Conservation (phyloP, 768 basidiomycete species). For the Hygrocybe punicea region DNA sequence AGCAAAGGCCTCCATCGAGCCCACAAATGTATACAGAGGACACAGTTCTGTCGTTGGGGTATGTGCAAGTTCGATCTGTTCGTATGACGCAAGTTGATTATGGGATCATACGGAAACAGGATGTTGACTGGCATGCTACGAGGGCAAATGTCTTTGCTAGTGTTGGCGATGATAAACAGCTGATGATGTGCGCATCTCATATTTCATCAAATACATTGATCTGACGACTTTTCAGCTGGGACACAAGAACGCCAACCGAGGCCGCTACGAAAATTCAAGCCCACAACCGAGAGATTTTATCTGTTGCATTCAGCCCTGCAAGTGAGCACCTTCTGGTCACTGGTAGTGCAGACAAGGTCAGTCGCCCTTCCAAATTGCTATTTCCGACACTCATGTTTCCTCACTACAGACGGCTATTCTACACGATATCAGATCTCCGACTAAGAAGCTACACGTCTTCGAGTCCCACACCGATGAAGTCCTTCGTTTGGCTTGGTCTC, state of each 20-base stretch:
- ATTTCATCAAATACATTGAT: neutral
- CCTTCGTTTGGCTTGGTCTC: constrained; percentile 92
- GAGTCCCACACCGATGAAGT: constrained; percentile 94
- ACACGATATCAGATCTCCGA: constrained; percentile 79
- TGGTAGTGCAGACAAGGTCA: constrained; percentile 90
- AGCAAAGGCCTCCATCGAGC: constrained; percentile 74
- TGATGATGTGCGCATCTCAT: constrained; percentile 72
- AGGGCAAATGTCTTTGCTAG: constrained; percentile 86
- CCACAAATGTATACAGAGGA: constrained; percentile 77
- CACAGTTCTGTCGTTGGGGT: constrained; percentile 93
- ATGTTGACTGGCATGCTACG: constrained; percentile 92
- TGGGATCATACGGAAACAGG: constrained; percentile 44
- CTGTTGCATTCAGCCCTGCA: constrained; percentile 86
- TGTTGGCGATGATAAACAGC: constrained; percentile 92
- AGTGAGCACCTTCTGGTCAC: constrained; percentile 78
- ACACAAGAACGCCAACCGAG: constrained; percentile 71
- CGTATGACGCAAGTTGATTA: neutral
- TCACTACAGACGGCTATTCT: constrained; percentile 70
- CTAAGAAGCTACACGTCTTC: constrained; percentile 81
- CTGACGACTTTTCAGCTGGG: constrained; percentile 64
- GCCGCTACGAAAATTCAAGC: constrained; percentile 74
- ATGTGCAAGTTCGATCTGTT: constrained; percentile 28
- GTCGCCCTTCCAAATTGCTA: neutral
- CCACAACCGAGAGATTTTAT: constrained; percentile 86
- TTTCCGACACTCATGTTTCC: neutral